Conservation (phyloP, 352 stramenopile genomes). For the Phytophthora pinifolia region DNA sequence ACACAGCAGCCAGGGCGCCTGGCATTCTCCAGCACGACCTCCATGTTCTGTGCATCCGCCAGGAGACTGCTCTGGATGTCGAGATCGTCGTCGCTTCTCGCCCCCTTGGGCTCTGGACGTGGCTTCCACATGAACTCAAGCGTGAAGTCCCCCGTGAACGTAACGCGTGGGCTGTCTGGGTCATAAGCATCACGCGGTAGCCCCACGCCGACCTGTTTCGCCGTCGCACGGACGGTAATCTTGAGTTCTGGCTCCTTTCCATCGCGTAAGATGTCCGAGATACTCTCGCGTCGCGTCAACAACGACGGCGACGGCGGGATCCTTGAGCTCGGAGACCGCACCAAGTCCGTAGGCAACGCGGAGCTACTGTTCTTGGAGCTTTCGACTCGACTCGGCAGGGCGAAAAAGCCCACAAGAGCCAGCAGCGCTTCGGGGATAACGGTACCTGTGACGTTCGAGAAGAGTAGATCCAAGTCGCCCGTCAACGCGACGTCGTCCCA, state of each 20-base stretch:
- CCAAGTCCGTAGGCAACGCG: not conserved
- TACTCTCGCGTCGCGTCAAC: conserved; percentile 43
- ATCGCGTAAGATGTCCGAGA: conserved; percentile 52
- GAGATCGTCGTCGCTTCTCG: conserved; percentile 35
- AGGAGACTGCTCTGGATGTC: conserved; percentile 74
- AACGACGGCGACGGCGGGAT: conserved; percentile 21
- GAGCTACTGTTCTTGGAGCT: conserved; percentile 2
- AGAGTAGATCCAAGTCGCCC: conserved; percentile 51
- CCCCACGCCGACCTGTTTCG: conserved; percentile 51
- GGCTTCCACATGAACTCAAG: conserved; percentile 59
- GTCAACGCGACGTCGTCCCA: conserved; percentile 51
- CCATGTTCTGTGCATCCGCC: conserved; percentile 59
- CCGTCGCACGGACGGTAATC: conserved; percentile 44
- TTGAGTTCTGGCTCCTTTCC: conserved; percentile 44
- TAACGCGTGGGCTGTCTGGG: conserved; percentile 42
- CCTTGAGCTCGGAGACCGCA: conserved; percentile 1
- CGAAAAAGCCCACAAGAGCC: conserved; percentile 55
- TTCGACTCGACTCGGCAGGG: conserved; percentile 22
- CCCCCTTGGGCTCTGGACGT: conserved; percentile 14
- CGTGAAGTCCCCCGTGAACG: conserved; percentile 56
- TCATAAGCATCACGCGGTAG: conserved; percentile 58
- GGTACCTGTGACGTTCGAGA: conserved; percentile 53
- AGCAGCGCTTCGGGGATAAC: conserved; percentile 54
- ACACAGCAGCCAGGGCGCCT: conserved; percentile 68
- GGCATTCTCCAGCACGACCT: conserved; percentile 64